Evolutionary conservation across 1,139 yeast species (phyloP).

Genomic region (Sugiyamaella xylanicola): DNA sequence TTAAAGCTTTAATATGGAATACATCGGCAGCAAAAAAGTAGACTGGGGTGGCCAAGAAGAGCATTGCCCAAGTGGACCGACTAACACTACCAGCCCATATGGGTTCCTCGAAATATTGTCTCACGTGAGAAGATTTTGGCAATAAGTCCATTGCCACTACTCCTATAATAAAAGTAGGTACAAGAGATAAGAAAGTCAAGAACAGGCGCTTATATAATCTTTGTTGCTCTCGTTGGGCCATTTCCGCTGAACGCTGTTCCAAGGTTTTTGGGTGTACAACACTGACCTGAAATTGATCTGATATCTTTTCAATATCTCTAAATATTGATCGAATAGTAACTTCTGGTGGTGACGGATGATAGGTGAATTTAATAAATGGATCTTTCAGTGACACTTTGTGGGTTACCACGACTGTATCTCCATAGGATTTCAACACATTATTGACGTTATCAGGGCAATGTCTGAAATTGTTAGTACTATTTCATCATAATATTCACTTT

Average conservation of each 20-base stretch:
- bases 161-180: conserved; percentile 72
- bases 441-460: conserved; percentile 66
- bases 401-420: conserved; percentile 57
- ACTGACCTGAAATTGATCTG: conserved; percentile 53
- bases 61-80: conserved; percentile 64
- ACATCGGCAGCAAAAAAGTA: conserved; percentile 75
- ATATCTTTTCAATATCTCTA: conserved; percentile 51
- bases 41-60: conserved; percentile 69
- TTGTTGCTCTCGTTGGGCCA: conserved; percentile 54
- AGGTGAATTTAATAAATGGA: conserved; percentile 65
- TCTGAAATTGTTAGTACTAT: conserved; percentile 28
- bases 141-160: conserved; percentile 67
- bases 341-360: conserved; percentile 57
- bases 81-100: conserved; percentile 66
- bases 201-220: conserved; percentile 52
- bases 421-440: conserved; percentile 53
- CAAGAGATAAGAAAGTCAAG: conserved; percentile 55
- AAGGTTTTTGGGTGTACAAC: conserved; percentile 60
- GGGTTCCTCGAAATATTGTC: conserved; percentile 61
- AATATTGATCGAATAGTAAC: conserved; percentile 57
- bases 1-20: conserved; percentile 66
- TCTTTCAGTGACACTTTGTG: conserved; percentile 57
- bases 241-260: conserved; percentile 61
- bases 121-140: conserved; percentile 48
- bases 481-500: not conserved